phyloP scores from a whole-genome alignment of 768 basidiomycete species.

The Leucosporidium scottii region DNA sequence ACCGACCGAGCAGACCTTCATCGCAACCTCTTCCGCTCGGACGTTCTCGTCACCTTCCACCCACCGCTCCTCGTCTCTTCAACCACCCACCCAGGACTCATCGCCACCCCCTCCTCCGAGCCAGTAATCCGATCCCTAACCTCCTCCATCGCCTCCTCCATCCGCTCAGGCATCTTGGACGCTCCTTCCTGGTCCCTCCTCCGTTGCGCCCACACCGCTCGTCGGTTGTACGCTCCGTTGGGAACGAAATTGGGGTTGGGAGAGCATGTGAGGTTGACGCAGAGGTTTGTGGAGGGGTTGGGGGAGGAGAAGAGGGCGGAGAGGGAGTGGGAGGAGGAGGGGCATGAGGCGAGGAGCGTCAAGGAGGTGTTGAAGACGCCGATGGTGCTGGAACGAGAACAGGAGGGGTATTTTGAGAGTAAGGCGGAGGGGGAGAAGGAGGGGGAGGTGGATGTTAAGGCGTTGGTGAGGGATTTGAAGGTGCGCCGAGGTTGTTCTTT shows the following conservation, averaged over 20 bases:
- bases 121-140: conserved; percentile 56
- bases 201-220: conserved; percentile 65
- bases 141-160: conserved; percentile 57
- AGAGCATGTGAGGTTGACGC: conserved; percentile 68
- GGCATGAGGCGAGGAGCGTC: not conserved
- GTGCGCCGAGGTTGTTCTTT: conserved; percentile 41
- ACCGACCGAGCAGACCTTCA: conserved; percentile 51
- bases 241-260: conserved; percentile 79
- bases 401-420: conserved; percentile 24
- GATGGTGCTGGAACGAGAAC: conserved; percentile 11
- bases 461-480: conserved; percentile 53
- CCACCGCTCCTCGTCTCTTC: conserved; percentile 37
- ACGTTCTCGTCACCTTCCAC: conserved; percentile 64
- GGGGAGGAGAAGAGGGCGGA: conserved; percentile 42
- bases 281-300: conserved; percentile 70
- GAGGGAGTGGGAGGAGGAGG: conserved; percentile 7
- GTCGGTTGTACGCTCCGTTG: conserved; percentile 76
- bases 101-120: conserved; percentile 28
- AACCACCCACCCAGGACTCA: conserved; percentile 27
- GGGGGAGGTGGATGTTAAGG: conserved; percentile 36
- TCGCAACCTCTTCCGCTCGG: conserved; percentile 77
- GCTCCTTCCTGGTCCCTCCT: conserved; percentile 77
- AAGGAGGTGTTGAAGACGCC: conserved; percentile 17
- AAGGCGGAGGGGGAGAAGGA: not conserved
- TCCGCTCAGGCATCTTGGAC: conserved; percentile 70